A percentile compares a stretch with the other conserved stretches of the same genome.
These are phyloP conservation scores for Pseudogymnoascus sp. DNA, from an alignment of 2,329 filamentous ascomycete species.

Conservation along the genomic window DNA sequence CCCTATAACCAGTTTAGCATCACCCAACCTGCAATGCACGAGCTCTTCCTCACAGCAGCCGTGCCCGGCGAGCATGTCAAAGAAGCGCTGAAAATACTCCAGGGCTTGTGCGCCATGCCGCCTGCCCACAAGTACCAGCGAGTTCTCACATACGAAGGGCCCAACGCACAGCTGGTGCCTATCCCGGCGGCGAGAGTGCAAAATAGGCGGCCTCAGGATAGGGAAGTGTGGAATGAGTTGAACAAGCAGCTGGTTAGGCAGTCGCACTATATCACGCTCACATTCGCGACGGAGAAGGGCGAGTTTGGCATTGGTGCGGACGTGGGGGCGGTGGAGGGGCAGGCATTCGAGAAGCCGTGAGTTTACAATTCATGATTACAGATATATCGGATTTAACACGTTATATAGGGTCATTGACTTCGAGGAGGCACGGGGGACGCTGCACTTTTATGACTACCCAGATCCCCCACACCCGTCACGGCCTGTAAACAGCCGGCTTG, in stretches of 20 bases:
- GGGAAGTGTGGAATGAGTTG: slow-evolving; percentile 41
- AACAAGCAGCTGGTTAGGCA: slow-evolving; percentile 47
- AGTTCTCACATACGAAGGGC: slow-evolving; percentile 43
- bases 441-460: slow-evolving; percentile 53
- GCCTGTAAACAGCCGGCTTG: slow-evolving; percentile 23
- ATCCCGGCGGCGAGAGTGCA: slow-evolving; percentile 20
- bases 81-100: slow-evolving; percentile 43
- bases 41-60: slow-evolving; percentile 49
- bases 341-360: background rate
- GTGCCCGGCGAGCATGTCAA: slow-evolving; percentile 43
- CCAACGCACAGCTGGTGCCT: slow-evolving; percentile 30
- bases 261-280: slow-evolving; percentile 48
- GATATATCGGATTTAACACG: slow-evolving; percentile 9
- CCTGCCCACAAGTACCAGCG: slow-evolving; percentile 42
- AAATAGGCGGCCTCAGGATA: slow-evolving; percentile 12
- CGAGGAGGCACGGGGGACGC: slow-evolving; percentile 37
- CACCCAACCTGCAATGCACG: slow-evolving; percentile 39
- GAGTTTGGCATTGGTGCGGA: slow-evolving; percentile 36
- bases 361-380: background rate
- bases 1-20: background rate
- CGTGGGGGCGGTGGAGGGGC: slow-evolving; percentile 16
- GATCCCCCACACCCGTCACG: slow-evolving; percentile 35
- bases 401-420: slow-evolving; percentile 26
- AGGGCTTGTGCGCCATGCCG: slow-evolving; percentile 49
- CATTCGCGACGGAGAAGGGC: slow-evolving; percentile 44